Evolutionary conservation across 192 early-diverging fungal genomes (phyloP).

Genomic region (Physocladia obscura): DNA sequence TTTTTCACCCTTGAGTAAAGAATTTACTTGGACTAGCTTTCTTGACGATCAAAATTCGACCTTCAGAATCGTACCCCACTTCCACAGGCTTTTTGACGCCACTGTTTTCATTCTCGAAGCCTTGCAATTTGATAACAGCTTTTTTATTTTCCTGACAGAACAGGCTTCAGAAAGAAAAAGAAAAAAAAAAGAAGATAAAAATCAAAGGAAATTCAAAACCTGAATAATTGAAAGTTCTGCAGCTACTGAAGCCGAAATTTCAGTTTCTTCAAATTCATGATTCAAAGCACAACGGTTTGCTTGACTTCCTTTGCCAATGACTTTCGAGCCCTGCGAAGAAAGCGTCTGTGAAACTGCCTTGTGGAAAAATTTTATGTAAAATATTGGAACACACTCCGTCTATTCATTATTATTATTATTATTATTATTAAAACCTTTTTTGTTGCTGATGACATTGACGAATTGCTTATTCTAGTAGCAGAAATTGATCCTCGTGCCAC

Average conservation of each 20-base stretch:
- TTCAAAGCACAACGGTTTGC: background rate
- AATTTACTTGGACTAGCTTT: slow-evolving; percentile 10
- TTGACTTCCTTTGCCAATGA: background rate
- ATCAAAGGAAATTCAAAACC: slow-evolving; percentile 19
- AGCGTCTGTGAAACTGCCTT: too few relatives aligned
- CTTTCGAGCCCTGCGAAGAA: background rate
- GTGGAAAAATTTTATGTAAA: too few relatives aligned
- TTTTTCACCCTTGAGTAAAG: slow-evolving; percentile 24
- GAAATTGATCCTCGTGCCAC: too few relatives aligned
- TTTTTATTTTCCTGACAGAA: slow-evolving; percentile 27
- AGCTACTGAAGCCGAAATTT: slow-evolving; percentile 18
- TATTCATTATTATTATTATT: background rate
- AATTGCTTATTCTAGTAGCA: background rate
- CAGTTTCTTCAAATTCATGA: background rate
- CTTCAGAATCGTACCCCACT: slow-evolving; percentile 38
- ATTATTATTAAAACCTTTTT: background rate
- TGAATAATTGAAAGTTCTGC: slow-evolving; percentile 47
- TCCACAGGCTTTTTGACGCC: slow-evolving; percentile 27
- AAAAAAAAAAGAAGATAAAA: too few relatives aligned
- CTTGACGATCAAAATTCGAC: slow-evolving; percentile 38
- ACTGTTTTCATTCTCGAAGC: slow-evolving; percentile 36
- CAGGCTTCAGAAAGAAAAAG: background rate
- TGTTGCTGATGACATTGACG: background rate
- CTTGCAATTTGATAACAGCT: slow-evolving; percentile 26
- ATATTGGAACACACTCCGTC: too few relatives aligned